Evolutionary conservation across 805 yeast genomes (phyloP), one percentile per base, ranked within the genome.

Genomic region (Wickerhamiella allomyrinae): DNA sequence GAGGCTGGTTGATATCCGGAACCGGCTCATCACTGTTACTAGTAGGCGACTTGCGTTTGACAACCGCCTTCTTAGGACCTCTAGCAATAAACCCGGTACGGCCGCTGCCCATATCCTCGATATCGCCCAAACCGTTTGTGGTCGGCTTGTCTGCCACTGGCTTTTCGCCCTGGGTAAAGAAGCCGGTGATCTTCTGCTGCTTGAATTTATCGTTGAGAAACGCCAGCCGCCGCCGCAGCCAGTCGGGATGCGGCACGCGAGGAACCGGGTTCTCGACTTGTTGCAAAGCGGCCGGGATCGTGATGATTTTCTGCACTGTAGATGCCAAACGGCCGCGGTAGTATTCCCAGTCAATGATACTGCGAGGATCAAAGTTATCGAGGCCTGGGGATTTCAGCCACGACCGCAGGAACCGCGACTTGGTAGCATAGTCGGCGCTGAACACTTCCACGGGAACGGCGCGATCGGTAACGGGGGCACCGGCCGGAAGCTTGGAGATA

Each of bases 251-350:
- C 3, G 74, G 73, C 6, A 93, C 89, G 51, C 96, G 68, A 5
- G 96, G 96, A 35, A 93, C 96, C 0, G 99, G 99, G 54, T 91
- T 93, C 11, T 67, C 62, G 14, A 89, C 74, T 41, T 76, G 75
- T 63, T 91, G 98, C 42, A 89, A 66, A 5, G 96, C 97, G 4
- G 99, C 99, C 2, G 99, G 99, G 50, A 91, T 89, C 0, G 95
- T 81, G 51, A 91, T 83, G 53, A 91, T 85, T 61, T 93, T 91
- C 58, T 87, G 95, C 34, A 93, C 77, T 5, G 87, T 94, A 2
- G 95, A 85, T 0, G 89, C 93, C 27, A 91, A 69, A 54, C 99
- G 75, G 53, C 85, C 95, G 48, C 78, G 70, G 57, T 91, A 91
- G 57, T 91, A 91, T 19, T 66, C 75, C 99, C 99, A 91, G 59